phyloP scores from a whole-genome alignment of 2,329 filamentous ascomycete species.

The Ceratocystis papillata region DNA sequence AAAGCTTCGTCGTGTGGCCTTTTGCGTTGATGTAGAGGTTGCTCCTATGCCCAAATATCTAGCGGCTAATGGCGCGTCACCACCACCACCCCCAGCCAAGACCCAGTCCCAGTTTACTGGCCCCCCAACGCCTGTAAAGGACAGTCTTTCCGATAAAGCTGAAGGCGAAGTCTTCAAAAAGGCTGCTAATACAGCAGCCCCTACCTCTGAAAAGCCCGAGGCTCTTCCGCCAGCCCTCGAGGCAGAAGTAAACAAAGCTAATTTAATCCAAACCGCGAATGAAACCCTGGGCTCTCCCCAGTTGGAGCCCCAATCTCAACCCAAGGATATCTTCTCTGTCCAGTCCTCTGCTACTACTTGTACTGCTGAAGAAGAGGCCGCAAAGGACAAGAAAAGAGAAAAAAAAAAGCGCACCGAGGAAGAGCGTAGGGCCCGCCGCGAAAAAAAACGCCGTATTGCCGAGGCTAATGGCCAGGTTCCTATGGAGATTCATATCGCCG shows the following conservation, averaged over 20 bases:
- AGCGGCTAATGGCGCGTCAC: constrained; percentile 39
- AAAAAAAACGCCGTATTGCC: constrained; percentile 72
- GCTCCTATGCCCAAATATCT: constrained; percentile 70
- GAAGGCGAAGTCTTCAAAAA: constrained; percentile 22
- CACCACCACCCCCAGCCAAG: background rate
- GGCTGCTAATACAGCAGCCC: background rate
- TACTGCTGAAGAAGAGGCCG: constrained; percentile 37
- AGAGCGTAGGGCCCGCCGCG: constrained; percentile 82
- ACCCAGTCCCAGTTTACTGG: background rate
- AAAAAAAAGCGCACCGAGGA: constrained; percentile 95
- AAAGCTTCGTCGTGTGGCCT: constrained; percentile 79
- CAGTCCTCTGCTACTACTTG: constrained; percentile 33
- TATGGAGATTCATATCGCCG: constrained; percentile 58
- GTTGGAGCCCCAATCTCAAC: background rate
- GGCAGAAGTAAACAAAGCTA: background rate
- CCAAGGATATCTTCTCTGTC: constrained; percentile 26
- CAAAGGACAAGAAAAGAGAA: constrained; percentile 66
- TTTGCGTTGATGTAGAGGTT: constrained; percentile 96
- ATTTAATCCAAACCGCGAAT: background rate
- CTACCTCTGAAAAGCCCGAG: background rate
- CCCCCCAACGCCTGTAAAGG: constrained; percentile 7
- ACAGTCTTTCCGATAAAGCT: constrained; percentile 19
- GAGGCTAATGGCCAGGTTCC: constrained; percentile 81
- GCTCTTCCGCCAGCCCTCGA: background rate
- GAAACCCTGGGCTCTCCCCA: background rate